Evolutionary conservation across 1,284 basidiomycete genomes (phyloP), one percentile per base, ranked within the genome.

Genomic region (Singerocomus rubriflavus): DNA sequence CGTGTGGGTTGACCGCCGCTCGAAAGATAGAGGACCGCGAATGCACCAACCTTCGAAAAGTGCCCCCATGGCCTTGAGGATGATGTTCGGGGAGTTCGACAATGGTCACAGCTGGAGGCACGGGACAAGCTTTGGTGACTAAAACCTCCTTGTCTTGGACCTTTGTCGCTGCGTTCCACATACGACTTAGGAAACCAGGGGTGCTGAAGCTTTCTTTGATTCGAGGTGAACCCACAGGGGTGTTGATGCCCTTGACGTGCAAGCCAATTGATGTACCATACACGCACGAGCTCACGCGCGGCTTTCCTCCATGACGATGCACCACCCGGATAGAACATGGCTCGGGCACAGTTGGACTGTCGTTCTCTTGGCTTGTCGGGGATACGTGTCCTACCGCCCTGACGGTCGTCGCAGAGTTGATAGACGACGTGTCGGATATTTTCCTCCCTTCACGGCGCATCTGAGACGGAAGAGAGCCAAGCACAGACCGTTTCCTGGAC

Each of bases 161-260:
- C 58, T 78, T 78, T 38, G 71, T 75, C 46, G 77, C 77, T 17
- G 77, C 77, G 41, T 76, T 82, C 78, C 82, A 85, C 80, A 85
- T 82, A 30, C 83, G 74, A 56, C 80, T 83, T 41, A 85, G 70
- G 64, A 85, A 84, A 33, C 77, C 69, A 45, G 71, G 68, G 8
- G 56, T 62, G 40, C 65, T 66, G 13, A 62, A 51, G 42, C 60
- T 69, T 45, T 67, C 65, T 33, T 53, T 69, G 50, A 66, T 53
- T 38, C 61, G 63, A 17, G 59, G 54, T 2, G 57, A 61, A 41
- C 54, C 50, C 39, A 39, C 33, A 7, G 54, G 57, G 5, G 50
- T 51, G 26, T 29, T 46, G 38, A 46, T 41, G 31, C 48, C 39
- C 48, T 52, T 57, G 52, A 49, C 51, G 25, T 59, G 62, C 51